phyloP scores from a whole-genome alignment of 805 yeast species.

The Schwanniomyces vanrijiae region DNA sequence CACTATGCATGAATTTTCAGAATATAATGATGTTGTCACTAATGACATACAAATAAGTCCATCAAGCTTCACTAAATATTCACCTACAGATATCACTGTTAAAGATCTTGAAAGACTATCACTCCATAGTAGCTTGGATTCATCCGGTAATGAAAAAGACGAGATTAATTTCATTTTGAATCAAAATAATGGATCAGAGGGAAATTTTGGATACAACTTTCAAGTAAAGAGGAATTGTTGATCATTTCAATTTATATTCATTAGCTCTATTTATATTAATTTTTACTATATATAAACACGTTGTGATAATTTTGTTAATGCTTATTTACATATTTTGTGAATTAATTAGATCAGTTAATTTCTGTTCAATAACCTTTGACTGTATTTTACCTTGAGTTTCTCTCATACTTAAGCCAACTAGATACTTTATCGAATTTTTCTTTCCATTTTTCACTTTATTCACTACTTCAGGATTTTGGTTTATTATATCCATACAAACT shows the following conservation, averaged over 20 bases:
- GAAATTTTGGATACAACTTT: slow-evolving; percentile 14
- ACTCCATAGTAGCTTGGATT: not conserved
- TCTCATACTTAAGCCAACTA: slow-evolving; percentile 86
- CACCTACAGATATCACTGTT: slow-evolving; percentile 2
- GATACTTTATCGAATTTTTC: slow-evolving; percentile 66
- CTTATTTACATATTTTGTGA: slow-evolving; percentile 1
- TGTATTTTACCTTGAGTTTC: slow-evolving; percentile 63
- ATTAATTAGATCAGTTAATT: slow-evolving; percentile 22
- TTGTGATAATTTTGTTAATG: not conserved
- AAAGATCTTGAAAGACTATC: slow-evolving; percentile 8
- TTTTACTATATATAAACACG: not conserved
- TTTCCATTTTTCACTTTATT: slow-evolving; percentile 57
- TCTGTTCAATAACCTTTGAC: slow-evolving; percentile 28
- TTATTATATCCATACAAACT: slow-evolving; percentile 48
- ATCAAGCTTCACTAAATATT: not conserved
- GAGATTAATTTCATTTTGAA: slow-evolving; percentile 7
- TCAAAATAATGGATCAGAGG: slow-evolving; percentile 6
- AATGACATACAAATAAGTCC: slow-evolving; percentile 6
- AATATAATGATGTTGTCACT: slow-evolving; percentile 12
- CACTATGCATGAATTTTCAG: slow-evolving; percentile 14
- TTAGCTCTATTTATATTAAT: not conserved
- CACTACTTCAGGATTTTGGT: slow-evolving; percentile 53
- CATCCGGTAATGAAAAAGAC: slow-evolving; percentile 1
- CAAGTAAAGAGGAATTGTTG: slow-evolving; percentile 10
- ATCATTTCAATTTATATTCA: not conserved